A percentile compares a stretch with the other conserved stretches of the same genome.
These are phyloP conservation scores for Penicillium egyptiacum DNA, from an alignment of 495 filamentous ascomycete species.

Conservation along the genomic window DNA sequence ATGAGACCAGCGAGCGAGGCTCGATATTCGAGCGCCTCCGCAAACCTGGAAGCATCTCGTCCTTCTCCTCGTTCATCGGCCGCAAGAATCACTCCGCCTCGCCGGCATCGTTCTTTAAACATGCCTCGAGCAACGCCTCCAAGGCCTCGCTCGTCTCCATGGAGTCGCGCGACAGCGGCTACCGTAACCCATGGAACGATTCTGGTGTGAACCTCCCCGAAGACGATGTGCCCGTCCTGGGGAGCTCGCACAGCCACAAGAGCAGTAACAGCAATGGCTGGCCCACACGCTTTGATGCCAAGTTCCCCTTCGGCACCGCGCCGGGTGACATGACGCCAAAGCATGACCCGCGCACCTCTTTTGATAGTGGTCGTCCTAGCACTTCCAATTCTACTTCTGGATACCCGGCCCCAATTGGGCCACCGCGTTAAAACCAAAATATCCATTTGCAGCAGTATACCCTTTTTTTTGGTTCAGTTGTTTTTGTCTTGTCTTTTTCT, in stretches of 20 bases:
- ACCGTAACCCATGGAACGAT: conserved; percentile 97
- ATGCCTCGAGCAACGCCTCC: conserved; percentile 88
- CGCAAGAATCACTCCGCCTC: conserved; percentile 90
- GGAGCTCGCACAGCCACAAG: conserved; percentile 55
- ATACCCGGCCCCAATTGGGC: conserved; percentile 88
- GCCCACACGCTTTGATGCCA: conserved; percentile 60
- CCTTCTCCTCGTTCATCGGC: conserved; percentile 87
- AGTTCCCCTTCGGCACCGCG: conserved; percentile 65
- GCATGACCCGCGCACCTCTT: conserved; percentile 76
- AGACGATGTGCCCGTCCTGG: conserved; percentile 69
- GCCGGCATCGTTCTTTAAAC: conserved; percentile 82
- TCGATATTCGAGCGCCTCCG: conserved; percentile 85
- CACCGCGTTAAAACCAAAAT: conserved; percentile 69
- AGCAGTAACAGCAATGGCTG: conserved; percentile 63
- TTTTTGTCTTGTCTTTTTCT: conserved; percentile 22
- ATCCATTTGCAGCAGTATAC: conserved; percentile 62
- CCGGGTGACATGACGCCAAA: conserved; percentile 80
- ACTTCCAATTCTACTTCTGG: conserved; percentile 94
- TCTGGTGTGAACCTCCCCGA: conserved; percentile 90
- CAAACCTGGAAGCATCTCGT: conserved; percentile 90
- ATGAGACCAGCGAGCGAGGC: conserved; percentile 75
- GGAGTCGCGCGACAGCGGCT: conserved; percentile 87
- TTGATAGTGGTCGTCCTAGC: conserved; percentile 86
- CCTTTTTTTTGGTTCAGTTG: conserved; percentile 41
- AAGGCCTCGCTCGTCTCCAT: conserved; percentile 92